Percentiles rank a stretch among this genome's conserved stretches.
These are phyloP conservation scores for Camelina sativa DNA, from an alignment of 345 rosid genomes.

Conservation along the genomic window DNA sequence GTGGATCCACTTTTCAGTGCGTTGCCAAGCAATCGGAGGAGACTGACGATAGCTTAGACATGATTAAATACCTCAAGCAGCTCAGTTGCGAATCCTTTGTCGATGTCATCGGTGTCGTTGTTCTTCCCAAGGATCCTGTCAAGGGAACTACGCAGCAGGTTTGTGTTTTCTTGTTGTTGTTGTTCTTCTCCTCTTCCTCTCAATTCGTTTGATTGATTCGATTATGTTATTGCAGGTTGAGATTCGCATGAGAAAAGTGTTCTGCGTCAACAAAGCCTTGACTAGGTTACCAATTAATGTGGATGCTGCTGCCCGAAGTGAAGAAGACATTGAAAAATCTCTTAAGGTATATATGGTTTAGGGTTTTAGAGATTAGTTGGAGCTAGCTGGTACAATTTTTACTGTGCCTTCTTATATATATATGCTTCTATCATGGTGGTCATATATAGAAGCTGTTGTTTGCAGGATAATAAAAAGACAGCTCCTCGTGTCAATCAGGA, in stretches of 20 bases:
- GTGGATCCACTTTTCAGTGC: neutral
- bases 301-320: neutral
- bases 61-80: neutral
- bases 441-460: slow-evolving; percentile 17
- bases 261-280: neutral
- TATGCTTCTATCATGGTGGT: slow-evolving; percentile 11
- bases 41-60: neutral
- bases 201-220: no score
- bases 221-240: neutral
- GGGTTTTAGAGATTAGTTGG: slow-evolving; percentile 3
- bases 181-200: neutral
- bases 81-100: neutral
- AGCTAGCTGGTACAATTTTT: neutral
- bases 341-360: neutral
- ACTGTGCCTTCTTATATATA: neutral
- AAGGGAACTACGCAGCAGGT: neutral
- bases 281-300: neutral
- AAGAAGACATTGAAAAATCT: neutral
- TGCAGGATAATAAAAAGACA: slow-evolving; percentile 56
- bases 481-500: slow-evolving; percentile 82
- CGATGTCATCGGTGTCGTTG: neutral
- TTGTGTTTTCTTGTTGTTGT: no score
- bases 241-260: neutral
- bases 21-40: neutral
- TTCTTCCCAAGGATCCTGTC: neutral